Evolutionary conservation across 2,329 filamentous ascomycete species (phyloP).

Genomic region (Colletotrichum filicis): DNA sequence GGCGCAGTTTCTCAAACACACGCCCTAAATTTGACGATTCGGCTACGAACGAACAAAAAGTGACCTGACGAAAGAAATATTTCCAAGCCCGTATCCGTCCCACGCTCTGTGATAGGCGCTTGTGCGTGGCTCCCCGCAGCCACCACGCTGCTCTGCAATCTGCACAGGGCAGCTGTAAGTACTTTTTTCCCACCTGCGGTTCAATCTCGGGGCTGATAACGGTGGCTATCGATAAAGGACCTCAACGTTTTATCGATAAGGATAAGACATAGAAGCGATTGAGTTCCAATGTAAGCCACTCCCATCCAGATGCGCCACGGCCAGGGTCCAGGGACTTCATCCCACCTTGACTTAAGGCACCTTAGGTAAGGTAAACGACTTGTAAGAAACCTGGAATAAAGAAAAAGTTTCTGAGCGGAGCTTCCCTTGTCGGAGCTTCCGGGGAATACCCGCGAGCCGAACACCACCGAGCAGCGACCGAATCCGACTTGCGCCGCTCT

Average conservation of each 20-base stretch:
- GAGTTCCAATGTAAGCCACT: neutral
- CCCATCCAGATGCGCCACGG: neutral
- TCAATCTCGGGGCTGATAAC: neutral
- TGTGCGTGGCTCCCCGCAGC: constrained; percentile 13
- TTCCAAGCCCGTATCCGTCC: neutral
- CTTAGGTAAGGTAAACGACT: neutral
- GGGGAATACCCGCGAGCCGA: constrained; percentile 16
- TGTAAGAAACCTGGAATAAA: neutral
- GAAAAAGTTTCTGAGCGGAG: constrained; percentile 10
- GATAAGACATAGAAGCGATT: neutral
- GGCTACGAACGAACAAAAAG: constrained; percentile 15
- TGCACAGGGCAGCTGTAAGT: neutral
- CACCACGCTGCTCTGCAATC: neutral
- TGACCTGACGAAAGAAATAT: constrained; percentile 31
- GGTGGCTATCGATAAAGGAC: too few relatives aligned
- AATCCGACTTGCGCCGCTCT: neutral
- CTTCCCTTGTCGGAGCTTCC: constrained; percentile 33
- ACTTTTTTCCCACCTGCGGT: neutral
- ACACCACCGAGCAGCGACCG: neutral
- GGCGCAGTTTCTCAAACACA: constrained; percentile 5
- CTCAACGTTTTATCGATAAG: neutral
- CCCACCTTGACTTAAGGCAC: too few relatives aligned
- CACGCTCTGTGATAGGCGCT: constrained; percentile 28
- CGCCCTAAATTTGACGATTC: constrained; percentile 19
- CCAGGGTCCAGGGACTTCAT: neutral